Percentiles rank a stretch among this genome's conserved stretches.
Conservation (phyloP, 1,284 basidiomycete genomes). For the Malassezia brasiliensis region DNA sequence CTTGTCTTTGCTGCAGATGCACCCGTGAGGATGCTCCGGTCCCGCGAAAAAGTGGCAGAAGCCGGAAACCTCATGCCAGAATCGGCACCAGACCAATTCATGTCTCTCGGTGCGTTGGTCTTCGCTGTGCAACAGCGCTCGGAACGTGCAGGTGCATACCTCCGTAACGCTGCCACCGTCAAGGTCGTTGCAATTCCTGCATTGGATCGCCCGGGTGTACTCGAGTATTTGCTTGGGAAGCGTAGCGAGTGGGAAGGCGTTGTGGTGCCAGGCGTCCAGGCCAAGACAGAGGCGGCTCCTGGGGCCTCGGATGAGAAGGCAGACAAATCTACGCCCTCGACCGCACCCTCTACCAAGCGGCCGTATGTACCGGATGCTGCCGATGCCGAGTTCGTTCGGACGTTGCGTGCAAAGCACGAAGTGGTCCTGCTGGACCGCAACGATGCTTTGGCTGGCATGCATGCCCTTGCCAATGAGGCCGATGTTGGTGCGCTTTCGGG, state of each 20-base stretch:
- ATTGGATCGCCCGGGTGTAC: conserved; percentile 32
- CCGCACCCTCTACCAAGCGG: conserved; percentile 20
- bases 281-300: not conserved
- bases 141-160: conserved; percentile 37
- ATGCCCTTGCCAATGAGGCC: not conserved
- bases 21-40: conserved; percentile 22
- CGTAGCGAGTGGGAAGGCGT: conserved; percentile 34
- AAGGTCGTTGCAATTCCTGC: conserved; percentile 32
- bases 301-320: not conserved
- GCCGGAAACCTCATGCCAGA: conserved; percentile 16
- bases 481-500: not conserved
- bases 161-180: conserved; percentile 31
- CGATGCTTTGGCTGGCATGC: conserved; percentile 29
- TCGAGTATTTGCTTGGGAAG: conserved; percentile 38
- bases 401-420: conserved; percentile 29
- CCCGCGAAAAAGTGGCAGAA: conserved; percentile 6
- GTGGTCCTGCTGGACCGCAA: conserved; percentile 33
- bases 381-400: conserved; percentile 43
- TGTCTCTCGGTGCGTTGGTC: conserved; percentile 33
- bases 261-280: not conserved
- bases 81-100: conserved; percentile 26
- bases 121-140: conserved; percentile 34
- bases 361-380: conserved; percentile 33
- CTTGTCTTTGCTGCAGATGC: conserved; percentile 3
- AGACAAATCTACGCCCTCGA: not conserved